Conservation (phyloP, 2,329 filamentous ascomycete genomes). For the Apiospora hydei region DNA sequence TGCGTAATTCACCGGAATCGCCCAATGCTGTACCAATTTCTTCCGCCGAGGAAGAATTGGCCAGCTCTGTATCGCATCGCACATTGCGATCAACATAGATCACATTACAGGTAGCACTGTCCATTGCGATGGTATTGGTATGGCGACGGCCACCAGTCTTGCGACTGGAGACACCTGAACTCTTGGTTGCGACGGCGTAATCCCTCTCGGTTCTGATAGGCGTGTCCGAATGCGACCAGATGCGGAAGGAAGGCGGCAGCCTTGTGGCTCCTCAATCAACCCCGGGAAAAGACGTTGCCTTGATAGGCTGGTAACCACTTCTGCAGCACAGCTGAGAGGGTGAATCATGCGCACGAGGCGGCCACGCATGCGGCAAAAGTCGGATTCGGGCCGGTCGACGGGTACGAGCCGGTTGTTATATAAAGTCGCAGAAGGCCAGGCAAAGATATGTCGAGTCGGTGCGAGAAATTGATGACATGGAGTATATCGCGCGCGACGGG, state of each 20-base stretch:
- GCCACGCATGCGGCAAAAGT: slow-evolving; percentile 15
- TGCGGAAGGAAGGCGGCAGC: slow-evolving; percentile 6
- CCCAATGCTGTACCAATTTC: slow-evolving; percentile 46
- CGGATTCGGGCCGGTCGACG: background rate
- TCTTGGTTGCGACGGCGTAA: slow-evolving; percentile 13
- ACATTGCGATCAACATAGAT: slow-evolving; percentile 67
- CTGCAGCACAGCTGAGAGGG: slow-evolving; percentile 32
- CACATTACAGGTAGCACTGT: slow-evolving; percentile 63
- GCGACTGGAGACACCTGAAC: slow-evolving; percentile 24
- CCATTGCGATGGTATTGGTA: slow-evolving; percentile 49
- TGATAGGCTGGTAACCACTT: slow-evolving; percentile 37
- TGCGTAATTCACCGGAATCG: slow-evolving; percentile 47
- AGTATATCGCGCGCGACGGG: slow-evolving; percentile 14
- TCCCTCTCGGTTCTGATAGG: background rate
- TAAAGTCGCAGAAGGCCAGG: slow-evolving; percentile 32
- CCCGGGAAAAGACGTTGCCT: slow-evolving; percentile 28
- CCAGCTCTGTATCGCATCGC: slow-evolving; percentile 53
- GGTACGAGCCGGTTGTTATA: slow-evolving; percentile 29
- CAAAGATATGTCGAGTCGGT: slow-evolving; percentile 24
- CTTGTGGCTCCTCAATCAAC: slow-evolving; percentile 7
- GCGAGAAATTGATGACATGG: slow-evolving; percentile 39
- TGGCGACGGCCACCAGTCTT: slow-evolving; percentile 23
- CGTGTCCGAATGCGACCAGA: slow-evolving; percentile 14
- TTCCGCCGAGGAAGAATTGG: slow-evolving; percentile 33
- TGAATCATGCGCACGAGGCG: slow-evolving; percentile 34